A percentile compares a stretch with the other conserved stretches of the same genome.
These are phyloP conservation scores for Pseudofabraea citricarpa DNA, from an alignment of 2,329 filamentous ascomycete genomes.

Conservation along the genomic window DNA sequence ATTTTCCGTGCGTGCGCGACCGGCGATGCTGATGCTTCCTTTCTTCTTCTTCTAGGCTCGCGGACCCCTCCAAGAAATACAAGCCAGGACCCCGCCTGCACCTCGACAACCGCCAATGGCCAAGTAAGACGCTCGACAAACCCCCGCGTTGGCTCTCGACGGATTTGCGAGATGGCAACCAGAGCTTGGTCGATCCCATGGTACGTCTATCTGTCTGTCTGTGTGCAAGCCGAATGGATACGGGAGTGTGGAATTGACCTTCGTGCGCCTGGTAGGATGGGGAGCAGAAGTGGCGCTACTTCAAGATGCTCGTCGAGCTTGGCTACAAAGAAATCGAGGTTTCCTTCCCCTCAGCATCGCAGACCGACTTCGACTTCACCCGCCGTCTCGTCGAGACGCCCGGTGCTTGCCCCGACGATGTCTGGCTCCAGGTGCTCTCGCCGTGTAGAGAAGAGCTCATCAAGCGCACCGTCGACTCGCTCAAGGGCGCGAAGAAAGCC, in stretches of 20 bases:
- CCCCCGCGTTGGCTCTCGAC: constrained; percentile 88
- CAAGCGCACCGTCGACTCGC: constrained; percentile 78
- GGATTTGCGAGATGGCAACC: constrained; percentile 87
- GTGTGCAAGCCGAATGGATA: too few species aligned
- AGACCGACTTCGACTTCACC: constrained; percentile 96
- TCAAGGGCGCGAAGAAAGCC: constrained; percentile 87
- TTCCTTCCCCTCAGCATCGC: constrained; percentile 89
- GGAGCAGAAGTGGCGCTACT: constrained; percentile 92
- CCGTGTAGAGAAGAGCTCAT: constrained; percentile 92
- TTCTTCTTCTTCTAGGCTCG: constrained; percentile 49
- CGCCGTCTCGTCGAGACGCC: constrained; percentile 80
- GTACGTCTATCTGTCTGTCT: constrained; percentile 40
- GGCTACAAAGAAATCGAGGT: constrained; percentile 99
- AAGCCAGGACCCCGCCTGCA: constrained; percentile 60
- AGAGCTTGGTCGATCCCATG: constrained; percentile 91
- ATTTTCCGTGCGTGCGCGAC: background rate
- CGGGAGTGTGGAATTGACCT: too few species aligned
- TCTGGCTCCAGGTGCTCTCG: constrained; percentile 86
- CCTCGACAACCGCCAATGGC: constrained; percentile 43
- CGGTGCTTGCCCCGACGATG: constrained; percentile 79
- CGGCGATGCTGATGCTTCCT: constrained; percentile 18
- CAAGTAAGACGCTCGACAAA: constrained; percentile 60
- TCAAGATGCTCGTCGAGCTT: constrained; percentile 86
- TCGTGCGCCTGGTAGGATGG: too few species aligned
- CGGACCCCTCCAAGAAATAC: constrained; percentile 75